These are phyloP conservation scores for Rhinocladiella mackenziei DNA, from an alignment of 2,329 filamentous ascomycete genomes.

Conservation along the genomic window DNA sequence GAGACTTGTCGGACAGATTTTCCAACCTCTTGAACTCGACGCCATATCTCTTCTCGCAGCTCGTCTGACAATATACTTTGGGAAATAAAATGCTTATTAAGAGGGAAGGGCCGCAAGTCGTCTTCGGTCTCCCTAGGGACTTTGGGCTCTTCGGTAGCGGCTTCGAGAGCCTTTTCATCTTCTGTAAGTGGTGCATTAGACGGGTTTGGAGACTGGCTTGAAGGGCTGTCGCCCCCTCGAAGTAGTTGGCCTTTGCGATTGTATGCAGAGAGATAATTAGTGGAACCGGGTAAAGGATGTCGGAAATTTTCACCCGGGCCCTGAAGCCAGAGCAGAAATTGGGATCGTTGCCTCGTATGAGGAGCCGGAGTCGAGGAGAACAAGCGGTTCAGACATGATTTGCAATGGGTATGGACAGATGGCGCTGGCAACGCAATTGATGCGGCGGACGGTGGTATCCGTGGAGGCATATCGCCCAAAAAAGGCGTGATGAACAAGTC, in stretches of 20 bases:
- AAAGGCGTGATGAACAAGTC: too few relatives aligned
- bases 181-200: slow-evolving; percentile 8
- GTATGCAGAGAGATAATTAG: slow-evolving; percentile 55
- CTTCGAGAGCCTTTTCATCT: slow-evolving; percentile 27
- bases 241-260: slow-evolving; percentile 48
- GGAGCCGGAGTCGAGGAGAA: slow-evolving; percentile 29
- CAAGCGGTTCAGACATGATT: slow-evolving; percentile 27
- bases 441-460: slow-evolving; percentile 19
- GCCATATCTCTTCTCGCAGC: slow-evolving; percentile 69
- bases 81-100: slow-evolving; percentile 67
- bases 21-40: slow-evolving; percentile 60
- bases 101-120: slow-evolving; percentile 62
- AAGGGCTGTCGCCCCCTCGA: slow-evolving; percentile 30
- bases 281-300: slow-evolving; percentile 47
- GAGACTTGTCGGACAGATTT: slow-evolving; percentile 72
- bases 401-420: slow-evolving; percentile 27
- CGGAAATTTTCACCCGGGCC: slow-evolving; percentile 50
- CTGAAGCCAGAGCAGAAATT: slow-evolving; percentile 59
- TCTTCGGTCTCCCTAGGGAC: slow-evolving; percentile 16
- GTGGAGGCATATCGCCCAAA: slow-evolving; percentile 23
- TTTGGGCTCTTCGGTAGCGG: slow-evolving; percentile 33
- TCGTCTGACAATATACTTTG: slow-evolving; percentile 69
- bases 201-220: neutral
- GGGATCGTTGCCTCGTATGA: slow-evolving; percentile 49
- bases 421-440: slow-evolving; percentile 15